Base-by-base conservation (phyloP, 1,284 basidiomycete species). In the Quambalaria eucalypti region DNA sequence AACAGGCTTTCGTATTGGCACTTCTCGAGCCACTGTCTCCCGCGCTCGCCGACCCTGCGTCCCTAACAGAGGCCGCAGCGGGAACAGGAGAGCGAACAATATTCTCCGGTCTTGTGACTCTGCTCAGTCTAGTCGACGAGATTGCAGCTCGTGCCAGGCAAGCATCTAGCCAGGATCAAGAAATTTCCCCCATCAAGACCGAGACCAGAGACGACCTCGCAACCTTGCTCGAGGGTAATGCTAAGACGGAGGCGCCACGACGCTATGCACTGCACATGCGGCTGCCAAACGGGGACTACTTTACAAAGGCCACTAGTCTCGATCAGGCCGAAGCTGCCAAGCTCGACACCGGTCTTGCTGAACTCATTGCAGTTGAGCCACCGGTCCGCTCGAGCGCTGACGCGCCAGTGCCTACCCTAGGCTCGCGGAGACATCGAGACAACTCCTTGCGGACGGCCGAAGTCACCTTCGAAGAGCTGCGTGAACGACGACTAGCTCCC, bases 261-360 rank as follows among this genome's bases (percentile, higher is more conserved):
- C 21, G 42, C 42, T 69, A 64, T 46, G 69, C 70, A 10, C 54
- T 74, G 55, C 71, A 74, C 47, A 74, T 73, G 68, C 64, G 57
- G 10, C 59, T 74, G 19, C 66, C 71, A 4, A 52, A 56, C 14
- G 66, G 70, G 26, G 70, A 74, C 52, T 74, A 69, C 49, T 74
- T 71, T 53, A 66, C 71, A 30, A 68, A 64, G 42, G 68, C 70
- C n/a, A 57, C 63, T 33, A 23, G 52, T 2, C 59, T 71, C 9
- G 49, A 51, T 23, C 50, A 50, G 4, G 40, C 29, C 1, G 48
- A 62, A 39, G 54, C 60, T 23, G 36, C 21, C 4, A 23, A 57
- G n/a, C 40, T 72, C 12, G 59, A 68, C 28, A 47, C 68, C 2
- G 69, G 66, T 8, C 54, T 59, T 21, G 69, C 69, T 5, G 64